Base-by-base conservation (phyloP, 2,329 filamentous ascomycete genomes). In the Talaromyces funiculosus region DNA sequence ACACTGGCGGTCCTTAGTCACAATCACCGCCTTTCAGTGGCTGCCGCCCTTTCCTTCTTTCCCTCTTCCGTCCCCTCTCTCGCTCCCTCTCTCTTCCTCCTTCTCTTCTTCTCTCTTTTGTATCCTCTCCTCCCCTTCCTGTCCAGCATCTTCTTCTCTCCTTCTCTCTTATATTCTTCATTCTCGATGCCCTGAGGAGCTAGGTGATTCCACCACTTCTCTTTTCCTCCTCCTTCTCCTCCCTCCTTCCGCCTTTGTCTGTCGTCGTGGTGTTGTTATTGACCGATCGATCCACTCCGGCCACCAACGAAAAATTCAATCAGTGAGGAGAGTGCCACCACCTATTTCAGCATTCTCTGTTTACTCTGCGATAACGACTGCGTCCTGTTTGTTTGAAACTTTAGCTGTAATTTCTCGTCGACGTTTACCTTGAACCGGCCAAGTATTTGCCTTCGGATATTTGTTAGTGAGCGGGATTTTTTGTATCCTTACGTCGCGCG, bases 401-500 rank as follows among this genome's bases (percentile, higher is more conserved):
- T 40, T 43, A 20, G 51, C 35, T 24, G 12, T 24, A 26, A 20
- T 24, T 54, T 26, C 20, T 54, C 51, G 51, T 24, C 12, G 26
- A 29, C 35, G 7, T 24, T 37, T 38, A 7, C 20, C 40, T 10
- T 16, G 33, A 16, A 24, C 9, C 35, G 20, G 33, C 51, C 51
- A 20, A 37, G 47, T 51, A 22, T 51, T 33, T 33, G 45, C 33
- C 45, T 42, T 53, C 59, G 53, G 59, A 61, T 29, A 61, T 42
- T 51, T 42, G 51, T 43, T 47, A 43, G 55, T 42, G 49, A 58
- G 60, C 55, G 60, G 60, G 60, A 61, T 51, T 61, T 60, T 61
- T 61, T 58, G 54, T 22, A 61, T 61, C 53, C 54, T 61, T 51
- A 54, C 54, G 43, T 49, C 33, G 24, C 53, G 59, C 59, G 54